These are phyloP conservation scores for Epichloe elymi DNA, from an alignment of 2,329 filamentous ascomycete species.

Conservation along the genomic window DNA sequence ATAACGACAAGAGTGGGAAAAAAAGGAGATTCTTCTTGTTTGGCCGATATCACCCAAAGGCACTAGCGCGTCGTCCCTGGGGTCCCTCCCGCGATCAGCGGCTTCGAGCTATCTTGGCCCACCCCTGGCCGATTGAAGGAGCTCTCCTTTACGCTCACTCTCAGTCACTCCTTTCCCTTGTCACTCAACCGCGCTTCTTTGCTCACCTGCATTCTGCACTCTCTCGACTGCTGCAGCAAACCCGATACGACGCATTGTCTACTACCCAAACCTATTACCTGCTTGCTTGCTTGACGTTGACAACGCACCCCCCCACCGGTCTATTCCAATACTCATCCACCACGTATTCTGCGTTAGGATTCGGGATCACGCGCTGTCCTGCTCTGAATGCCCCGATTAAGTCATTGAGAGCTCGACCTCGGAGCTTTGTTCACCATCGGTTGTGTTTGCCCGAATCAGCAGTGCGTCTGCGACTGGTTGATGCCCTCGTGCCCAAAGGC, in stretches of 20 bases:
- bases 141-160: slow-evolving; percentile 18
- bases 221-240: slow-evolving; percentile 6
- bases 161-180: slow-evolving; percentile 27
- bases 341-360: slow-evolving; percentile 3
- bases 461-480: slow-evolving; percentile 10
- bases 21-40: neutral
- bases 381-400: slow-evolving; percentile 25
- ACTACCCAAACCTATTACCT: neutral
- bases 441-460: slow-evolving; percentile 9
- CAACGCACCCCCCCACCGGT: neutral
- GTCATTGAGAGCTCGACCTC: slow-evolving; percentile 14
- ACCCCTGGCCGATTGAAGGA: slow-evolving; percentile 10
- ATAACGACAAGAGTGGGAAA: neutral
- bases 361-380: slow-evolving; percentile 5
- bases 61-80: slow-evolving; percentile 16
- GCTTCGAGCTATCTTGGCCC: slow-evolving; percentile 14
- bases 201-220: slow-evolving; percentile 9
- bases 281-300: neutral
- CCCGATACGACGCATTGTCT: neutral
- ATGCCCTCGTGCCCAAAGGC: slow-evolving; percentile 2
- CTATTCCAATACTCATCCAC: neutral
- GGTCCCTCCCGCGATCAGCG: slow-evolving; percentile 22
- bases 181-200: neutral
- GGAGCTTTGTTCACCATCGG: slow-evolving; percentile 12
- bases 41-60: slow-evolving; percentile 1